Evolutionary conservation across 257 asterid species (phyloP).

Genomic region (Capsicum chinense): DNA sequence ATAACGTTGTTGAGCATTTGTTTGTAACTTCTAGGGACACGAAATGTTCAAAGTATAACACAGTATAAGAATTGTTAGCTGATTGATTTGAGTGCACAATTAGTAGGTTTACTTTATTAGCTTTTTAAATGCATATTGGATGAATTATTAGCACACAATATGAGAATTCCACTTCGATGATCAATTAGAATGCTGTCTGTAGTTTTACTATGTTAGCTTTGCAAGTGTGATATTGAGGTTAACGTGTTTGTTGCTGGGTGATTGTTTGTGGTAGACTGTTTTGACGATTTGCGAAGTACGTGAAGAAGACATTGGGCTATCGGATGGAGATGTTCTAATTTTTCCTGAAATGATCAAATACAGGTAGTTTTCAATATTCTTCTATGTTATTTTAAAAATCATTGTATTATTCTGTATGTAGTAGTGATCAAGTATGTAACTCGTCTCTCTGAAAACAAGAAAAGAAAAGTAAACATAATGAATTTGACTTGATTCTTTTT

Average conservation of each 20-base stretch:
- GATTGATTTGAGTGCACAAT: not conserved
- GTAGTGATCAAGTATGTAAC: too few species aligned
- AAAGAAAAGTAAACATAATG: too few species aligned
- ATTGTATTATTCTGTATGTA: too few species aligned
- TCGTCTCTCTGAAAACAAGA: too few species aligned
- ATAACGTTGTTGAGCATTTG: too few species aligned
- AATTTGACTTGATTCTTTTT: too few species aligned
- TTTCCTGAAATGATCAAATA: not conserved
- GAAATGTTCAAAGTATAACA: not conserved
- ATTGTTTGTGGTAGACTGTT: slow-evolving; percentile 61
- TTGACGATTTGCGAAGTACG: slow-evolving; percentile 79
- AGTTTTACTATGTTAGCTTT: not conserved
- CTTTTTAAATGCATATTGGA: not conserved
- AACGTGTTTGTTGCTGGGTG: slow-evolving; percentile 30
- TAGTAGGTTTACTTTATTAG: not conserved
- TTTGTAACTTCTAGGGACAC: too few species aligned
- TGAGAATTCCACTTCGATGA: not conserved
- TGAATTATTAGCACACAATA: not conserved
- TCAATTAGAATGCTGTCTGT: not conserved
- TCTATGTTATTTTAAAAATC: too few species aligned
- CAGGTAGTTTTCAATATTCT: too few species aligned
- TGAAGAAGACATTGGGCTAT: slow-evolving; percentile 51
- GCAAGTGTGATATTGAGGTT: not conserved
- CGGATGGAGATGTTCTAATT: slow-evolving; percentile 82
- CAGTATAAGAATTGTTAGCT: not conserved